Evolutionary conservation across 78 protist species (phyloP).

Genomic region (Capsaspora owczarzaki): DNA sequence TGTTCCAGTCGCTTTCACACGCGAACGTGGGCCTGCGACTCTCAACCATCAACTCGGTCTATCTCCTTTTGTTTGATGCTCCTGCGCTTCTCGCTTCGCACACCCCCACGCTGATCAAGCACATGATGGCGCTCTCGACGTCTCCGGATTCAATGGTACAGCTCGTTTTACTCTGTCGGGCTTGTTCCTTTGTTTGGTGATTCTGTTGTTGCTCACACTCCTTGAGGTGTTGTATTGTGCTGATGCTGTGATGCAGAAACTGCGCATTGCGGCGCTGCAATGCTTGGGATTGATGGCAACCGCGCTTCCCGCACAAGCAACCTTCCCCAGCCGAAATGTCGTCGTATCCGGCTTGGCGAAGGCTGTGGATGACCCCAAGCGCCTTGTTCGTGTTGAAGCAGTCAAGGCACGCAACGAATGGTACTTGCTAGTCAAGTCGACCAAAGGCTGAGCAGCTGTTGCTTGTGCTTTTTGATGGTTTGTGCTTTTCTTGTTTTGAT

Average conservation of each 20-base stretch:
- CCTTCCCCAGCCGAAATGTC: background rate
- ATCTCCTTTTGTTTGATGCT: background rate
- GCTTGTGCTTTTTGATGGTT: too few relatives aligned
- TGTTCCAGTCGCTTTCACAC: background rate
- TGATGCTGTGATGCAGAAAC: background rate
- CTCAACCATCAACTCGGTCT: background rate
- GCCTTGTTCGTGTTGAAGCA: background rate
- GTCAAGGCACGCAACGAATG: background rate
- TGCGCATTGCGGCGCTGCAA: slow-evolving; percentile 1
- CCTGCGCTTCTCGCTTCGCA: background rate
- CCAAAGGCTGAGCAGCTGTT: too few relatives aligned
- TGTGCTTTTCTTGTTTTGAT: too few relatives aligned
- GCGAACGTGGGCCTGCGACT: background rate
- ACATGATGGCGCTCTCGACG: background rate
- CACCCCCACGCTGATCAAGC: background rate
- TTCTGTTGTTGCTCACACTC: too few relatives aligned
- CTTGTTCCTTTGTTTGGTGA: too few relatives aligned
- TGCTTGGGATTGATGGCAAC: background rate
- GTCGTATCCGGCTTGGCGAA: background rate
- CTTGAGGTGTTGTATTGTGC: too few relatives aligned
- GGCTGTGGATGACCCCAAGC: background rate
- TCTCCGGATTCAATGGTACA: background rate
- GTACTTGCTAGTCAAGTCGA: too few relatives aligned
- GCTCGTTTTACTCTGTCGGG: too few relatives aligned
- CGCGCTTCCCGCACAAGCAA: background rate